Conservation (phyloP, 2,329 filamentous ascomycete species). For the Neofusicoccum cordaticola region DNA sequence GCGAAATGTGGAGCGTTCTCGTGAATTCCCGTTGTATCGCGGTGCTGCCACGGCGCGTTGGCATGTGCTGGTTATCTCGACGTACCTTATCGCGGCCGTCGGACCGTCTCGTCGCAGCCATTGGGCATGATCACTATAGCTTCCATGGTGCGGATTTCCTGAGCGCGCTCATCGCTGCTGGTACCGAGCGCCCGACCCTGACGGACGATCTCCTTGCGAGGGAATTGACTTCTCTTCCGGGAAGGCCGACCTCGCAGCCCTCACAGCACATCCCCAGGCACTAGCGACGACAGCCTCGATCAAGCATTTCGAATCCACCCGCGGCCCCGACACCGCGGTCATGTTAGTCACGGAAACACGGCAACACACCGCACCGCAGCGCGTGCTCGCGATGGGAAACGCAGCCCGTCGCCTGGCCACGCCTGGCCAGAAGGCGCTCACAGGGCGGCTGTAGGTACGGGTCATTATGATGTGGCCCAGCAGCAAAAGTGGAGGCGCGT, state of each 20-base stretch:
- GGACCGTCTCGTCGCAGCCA: slow-evolving; percentile 13
- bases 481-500: slow-evolving; percentile 27
- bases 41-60: slow-evolving; percentile 5
- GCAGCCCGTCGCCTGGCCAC: background rate
- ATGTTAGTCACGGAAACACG: slow-evolving; percentile 14
- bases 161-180: background rate
- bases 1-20: slow-evolving; percentile 13
- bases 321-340: background rate
- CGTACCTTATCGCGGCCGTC: slow-evolving; percentile 16
- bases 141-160: slow-evolving; percentile 18
- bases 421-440: background rate
- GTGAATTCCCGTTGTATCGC: slow-evolving; percentile 8
- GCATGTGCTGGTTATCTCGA: slow-evolving; percentile 16
- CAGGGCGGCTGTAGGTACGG: background rate
- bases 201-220: slow-evolving; percentile 15
- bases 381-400: background rate
- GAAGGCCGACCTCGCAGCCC: slow-evolving; percentile 16
- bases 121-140: slow-evolving; percentile 14
- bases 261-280: slow-evolving; percentile 11
- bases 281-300: slow-evolving; percentile 10
- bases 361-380: slow-evolving; percentile 9
- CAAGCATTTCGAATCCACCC: background rate
- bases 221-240: slow-evolving; percentile 19
- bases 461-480: slow-evolving; percentile 15
- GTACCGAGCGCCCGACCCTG: slow-evolving; percentile 6